Conservation (phyloP, 164 flowering plant species). For the Nelumbo lutea region DNA sequence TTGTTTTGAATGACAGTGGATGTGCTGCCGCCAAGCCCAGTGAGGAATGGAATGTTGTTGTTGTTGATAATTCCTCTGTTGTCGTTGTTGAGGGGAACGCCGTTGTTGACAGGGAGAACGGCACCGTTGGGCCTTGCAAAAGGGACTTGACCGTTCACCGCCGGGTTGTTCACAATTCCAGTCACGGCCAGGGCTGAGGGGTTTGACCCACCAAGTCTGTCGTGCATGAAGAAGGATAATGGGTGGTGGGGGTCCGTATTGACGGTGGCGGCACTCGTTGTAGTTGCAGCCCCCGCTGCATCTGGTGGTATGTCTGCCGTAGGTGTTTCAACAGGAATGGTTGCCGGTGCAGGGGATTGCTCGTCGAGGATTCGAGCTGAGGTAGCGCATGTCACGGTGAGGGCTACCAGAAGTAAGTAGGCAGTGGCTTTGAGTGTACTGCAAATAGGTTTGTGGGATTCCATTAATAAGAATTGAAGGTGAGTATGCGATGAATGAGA, state of each 20-base stretch:
- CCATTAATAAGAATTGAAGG: too few relatives aligned
- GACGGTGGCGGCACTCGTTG: constrained; percentile 4
- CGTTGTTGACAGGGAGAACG: too few relatives aligned
- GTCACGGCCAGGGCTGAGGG: too few relatives aligned
- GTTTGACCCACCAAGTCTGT: not conserved
- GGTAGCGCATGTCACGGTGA: constrained; percentile 26
- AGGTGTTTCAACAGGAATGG: not conserved
- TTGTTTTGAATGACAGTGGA: too few relatives aligned
- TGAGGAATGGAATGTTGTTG: too few relatives aligned
- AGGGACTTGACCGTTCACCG: too few relatives aligned
- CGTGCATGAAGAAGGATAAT: constrained; percentile 5
- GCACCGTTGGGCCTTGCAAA: too few relatives aligned
- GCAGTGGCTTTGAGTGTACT: constrained; percentile 17
- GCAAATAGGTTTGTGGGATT: not conserved
- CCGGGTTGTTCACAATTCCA: too few relatives aligned
- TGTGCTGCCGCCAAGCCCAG: too few relatives aligned
- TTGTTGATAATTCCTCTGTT: too few relatives aligned
- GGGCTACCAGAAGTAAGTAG: constrained; percentile 29
- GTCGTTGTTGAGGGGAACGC: too few relatives aligned
- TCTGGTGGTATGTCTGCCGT: not conserved
- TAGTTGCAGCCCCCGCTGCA: not conserved
- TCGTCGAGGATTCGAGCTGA: constrained; percentile 56
- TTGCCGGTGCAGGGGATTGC: constrained; percentile 13
- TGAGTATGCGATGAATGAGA: not conserved
- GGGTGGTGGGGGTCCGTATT: not conserved